Evolutionary conservation across 352 stramenopile genomes (phyloP), one percentile per base, ranked within the genome.

Genomic region (Phytopythium mirpurense): DNA sequence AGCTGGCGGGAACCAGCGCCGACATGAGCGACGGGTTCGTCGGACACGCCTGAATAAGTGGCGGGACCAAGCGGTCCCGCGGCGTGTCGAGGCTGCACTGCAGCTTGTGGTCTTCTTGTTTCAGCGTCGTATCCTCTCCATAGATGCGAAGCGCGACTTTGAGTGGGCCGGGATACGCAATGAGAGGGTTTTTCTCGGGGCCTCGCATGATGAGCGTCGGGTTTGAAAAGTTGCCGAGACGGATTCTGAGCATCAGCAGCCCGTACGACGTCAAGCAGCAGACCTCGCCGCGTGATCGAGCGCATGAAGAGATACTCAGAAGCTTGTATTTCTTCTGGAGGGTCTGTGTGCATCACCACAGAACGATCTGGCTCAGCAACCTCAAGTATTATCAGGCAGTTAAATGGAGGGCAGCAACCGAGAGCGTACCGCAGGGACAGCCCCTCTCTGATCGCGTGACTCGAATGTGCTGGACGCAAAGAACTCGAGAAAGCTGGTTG

Each of bases 251-350:
- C 1, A 86, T 40, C 1, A 88, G 61, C 1, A 90, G 56, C 0
- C 76, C 74, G 41, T 81, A 82, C 8, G 56, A 86, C 2, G 76
- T 88, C 27, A 85, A 62, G 12, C 67, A 85, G 56, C 76, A 86
- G 19, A 88, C 27, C 14, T 74, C 66, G 5, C 60, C 61, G 4
- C 57, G 36, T n/a, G 68, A 61, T 19, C 65, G 68, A 42, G 36
- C 27, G 35, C 69, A 83, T 34, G 51, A 70, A 26, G 59, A 65
- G 16, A 90, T 60, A 11, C 68, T 73, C 9, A 68, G 46, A 29
- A 84, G 44, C 53, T 88, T 90, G 54, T 77, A 54, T 49, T 84
- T 78, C 57, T 90, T 90, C 34, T 54, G 48, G 3, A 45, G 35
- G 23, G 34, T 34, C 48, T 23, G 55, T 29, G 3, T 3, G n/a